These are phyloP conservation scores for Solanum pinnatisectum DNA, from an alignment of 257 asterid genomes.

Conservation along the genomic window DNA sequence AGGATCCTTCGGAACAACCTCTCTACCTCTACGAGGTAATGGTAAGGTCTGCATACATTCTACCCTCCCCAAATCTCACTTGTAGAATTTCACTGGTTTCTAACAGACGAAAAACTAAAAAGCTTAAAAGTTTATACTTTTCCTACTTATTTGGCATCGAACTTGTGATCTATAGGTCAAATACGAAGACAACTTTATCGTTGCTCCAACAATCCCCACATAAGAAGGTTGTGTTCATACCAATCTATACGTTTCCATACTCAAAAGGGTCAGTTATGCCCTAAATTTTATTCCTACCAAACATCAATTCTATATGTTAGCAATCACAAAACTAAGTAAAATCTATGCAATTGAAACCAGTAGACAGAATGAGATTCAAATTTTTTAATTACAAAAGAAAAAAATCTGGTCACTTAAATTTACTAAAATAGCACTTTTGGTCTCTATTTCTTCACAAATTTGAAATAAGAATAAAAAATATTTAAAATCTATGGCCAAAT, in stretches of 20 bases:
- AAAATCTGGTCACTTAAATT: too few species aligned
- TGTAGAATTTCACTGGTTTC: background rate
- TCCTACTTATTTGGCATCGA: background rate
- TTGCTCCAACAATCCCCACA: background rate
- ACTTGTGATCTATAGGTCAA: background rate
- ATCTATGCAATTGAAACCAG: too few species aligned
- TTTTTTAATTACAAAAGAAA: too few species aligned
- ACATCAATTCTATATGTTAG: background rate
- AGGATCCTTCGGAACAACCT: background rate
- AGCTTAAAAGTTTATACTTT: background rate
- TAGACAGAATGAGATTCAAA: too few species aligned
- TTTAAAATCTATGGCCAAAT: too few species aligned
- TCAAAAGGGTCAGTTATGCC: background rate
- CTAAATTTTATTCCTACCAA: background rate
- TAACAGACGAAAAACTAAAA: too few species aligned
- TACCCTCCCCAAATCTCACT: background rate
- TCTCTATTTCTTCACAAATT: too few species aligned
- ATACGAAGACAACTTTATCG: background rate
- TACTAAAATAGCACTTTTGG: background rate
- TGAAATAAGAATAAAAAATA: background rate
- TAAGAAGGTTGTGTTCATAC: too few species aligned
- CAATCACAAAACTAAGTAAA: background rate
- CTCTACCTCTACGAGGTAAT: accelerated
- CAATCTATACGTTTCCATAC: background rate
- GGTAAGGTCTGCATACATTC: background rate